Evolutionary conservation across 2,329 filamentous ascomycete species (phyloP).

Genomic region (Coniella vitis): DNA sequence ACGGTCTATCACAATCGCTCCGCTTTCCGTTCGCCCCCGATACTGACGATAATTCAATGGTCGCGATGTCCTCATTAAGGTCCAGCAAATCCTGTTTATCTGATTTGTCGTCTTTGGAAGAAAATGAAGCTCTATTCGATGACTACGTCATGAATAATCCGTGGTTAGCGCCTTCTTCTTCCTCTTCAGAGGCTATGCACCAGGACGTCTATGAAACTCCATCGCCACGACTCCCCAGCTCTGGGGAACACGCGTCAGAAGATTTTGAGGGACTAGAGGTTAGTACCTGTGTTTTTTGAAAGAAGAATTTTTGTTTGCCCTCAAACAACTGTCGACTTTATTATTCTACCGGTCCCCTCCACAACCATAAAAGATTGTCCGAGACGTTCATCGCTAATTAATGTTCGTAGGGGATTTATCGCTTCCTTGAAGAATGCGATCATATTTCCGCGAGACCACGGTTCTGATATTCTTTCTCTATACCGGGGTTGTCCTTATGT

Average conservation of each 20-base stretch:
- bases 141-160: constrained; percentile 38
- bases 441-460: constrained; percentile 21
- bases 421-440: constrained; percentile 53
- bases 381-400: background rate
- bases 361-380: background rate
- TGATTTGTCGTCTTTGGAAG: constrained; percentile 28
- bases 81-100: constrained; percentile 37
- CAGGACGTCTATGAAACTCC: constrained; percentile 44
- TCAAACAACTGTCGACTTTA: too few relatives aligned
- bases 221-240: constrained; percentile 38
- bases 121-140: constrained; percentile 34
- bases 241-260: constrained; percentile 36
- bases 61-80: constrained; percentile 39
- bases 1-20: constrained; percentile 67
- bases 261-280: constrained; percentile 47
- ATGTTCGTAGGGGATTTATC: constrained; percentile 40
- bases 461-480: constrained; percentile 9
- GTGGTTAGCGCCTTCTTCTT: constrained; percentile 39
- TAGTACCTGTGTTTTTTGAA: background rate
- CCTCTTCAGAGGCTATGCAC: constrained; percentile 24
- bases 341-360: too few relatives aligned
- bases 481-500: background rate
- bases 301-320: too few relatives aligned
- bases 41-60: constrained; percentile 21
- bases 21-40: constrained; percentile 79